These are phyloP conservation scores for Fusarium burgessii DNA, from an alignment of 2,329 filamentous ascomycete species.

Conservation along the genomic window DNA sequence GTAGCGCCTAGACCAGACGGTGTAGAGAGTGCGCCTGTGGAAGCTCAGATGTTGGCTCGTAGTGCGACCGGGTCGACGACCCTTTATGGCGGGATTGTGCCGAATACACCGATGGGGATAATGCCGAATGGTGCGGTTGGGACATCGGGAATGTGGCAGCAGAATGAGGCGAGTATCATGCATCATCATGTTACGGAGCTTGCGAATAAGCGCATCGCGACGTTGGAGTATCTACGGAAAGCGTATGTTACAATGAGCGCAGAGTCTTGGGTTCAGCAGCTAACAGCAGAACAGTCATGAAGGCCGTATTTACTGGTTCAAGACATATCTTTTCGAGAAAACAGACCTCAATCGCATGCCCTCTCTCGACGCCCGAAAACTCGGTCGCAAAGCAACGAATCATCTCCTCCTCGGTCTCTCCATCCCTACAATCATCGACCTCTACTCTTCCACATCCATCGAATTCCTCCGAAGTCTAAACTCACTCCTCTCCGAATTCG, in stretches of 20 bases:
- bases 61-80: slow-evolving; percentile 53
- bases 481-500: slow-evolving; percentile 88
- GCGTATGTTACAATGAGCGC: slow-evolving; percentile 72
- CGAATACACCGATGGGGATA: slow-evolving; percentile 22
- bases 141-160: slow-evolving; percentile 50
- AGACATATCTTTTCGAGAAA: slow-evolving; percentile 92
- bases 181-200: slow-evolving; percentile 82
- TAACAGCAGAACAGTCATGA: slow-evolving; percentile 74
- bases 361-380: slow-evolving; percentile 85
- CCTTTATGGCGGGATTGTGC: slow-evolving; percentile 35
- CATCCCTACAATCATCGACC: slow-evolving; percentile 87
- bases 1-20: slow-evolving; percentile 47
- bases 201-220: slow-evolving; percentile 92
- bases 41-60: slow-evolving; percentile 60
- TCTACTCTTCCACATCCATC: slow-evolving; percentile 80
- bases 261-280: not conserved
- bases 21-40: slow-evolving; percentile 42
- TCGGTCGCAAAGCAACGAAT: slow-evolving; percentile 91
- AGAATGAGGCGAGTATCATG: slow-evolving; percentile 62
- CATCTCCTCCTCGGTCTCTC: slow-evolving; percentile 94
- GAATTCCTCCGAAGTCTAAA: slow-evolving; percentile 92
- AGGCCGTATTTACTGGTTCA: slow-evolving; percentile 97
- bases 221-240: slow-evolving; percentile 91
- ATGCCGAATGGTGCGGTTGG: slow-evolving; percentile 40
- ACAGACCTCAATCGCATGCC: slow-evolving; percentile 83